Evolutionary conservation across 176 grass and related monocot species (phyloP).

Genomic region (Thalia dealbata): DNA sequence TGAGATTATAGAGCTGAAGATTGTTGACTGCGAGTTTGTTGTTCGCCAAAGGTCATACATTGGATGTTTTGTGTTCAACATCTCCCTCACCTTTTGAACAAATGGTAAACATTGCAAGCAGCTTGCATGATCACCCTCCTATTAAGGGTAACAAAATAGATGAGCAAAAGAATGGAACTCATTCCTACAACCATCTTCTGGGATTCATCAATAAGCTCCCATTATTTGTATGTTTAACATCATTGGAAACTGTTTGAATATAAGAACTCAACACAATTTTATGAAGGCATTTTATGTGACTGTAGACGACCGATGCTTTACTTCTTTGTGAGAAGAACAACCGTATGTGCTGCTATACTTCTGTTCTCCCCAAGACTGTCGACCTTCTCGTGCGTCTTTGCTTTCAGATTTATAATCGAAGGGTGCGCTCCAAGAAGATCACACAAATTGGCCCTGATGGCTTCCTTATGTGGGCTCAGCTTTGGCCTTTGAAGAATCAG

Average conservation of each 20-base stretch:
- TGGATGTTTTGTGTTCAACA: too few relatives aligned
- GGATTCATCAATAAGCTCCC: not conserved
- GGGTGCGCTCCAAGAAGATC: constrained; percentile 66
- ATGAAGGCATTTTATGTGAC: not conserved
- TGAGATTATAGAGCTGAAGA: too few relatives aligned
- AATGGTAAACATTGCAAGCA: too few relatives aligned
- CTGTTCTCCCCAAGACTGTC: constrained; percentile 96
- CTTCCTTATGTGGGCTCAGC: constrained; percentile 84
- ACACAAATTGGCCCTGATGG: constrained; percentile 75
- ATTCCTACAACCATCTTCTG: not conserved
- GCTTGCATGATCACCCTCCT: too few relatives aligned
- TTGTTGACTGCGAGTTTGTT: too few relatives aligned
- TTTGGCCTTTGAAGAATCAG: constrained; percentile 92
- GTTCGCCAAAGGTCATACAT: too few relatives aligned
- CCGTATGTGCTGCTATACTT: constrained; percentile 94
- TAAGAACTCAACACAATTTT: not conserved
- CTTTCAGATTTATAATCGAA: constrained; percentile 91
- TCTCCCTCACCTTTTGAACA: too few relatives aligned
- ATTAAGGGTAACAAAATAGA: not conserved
- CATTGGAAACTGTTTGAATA: not conserved
- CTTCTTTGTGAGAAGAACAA: constrained; percentile 75
- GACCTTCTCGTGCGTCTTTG: constrained; percentile 93
- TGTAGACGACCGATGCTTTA: constrained; percentile 8
- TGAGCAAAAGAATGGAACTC: not conserved
- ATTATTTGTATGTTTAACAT: not conserved